Conservation (phyloP, 306 rosid genomes). For the Lathyrus sativus region DNA sequence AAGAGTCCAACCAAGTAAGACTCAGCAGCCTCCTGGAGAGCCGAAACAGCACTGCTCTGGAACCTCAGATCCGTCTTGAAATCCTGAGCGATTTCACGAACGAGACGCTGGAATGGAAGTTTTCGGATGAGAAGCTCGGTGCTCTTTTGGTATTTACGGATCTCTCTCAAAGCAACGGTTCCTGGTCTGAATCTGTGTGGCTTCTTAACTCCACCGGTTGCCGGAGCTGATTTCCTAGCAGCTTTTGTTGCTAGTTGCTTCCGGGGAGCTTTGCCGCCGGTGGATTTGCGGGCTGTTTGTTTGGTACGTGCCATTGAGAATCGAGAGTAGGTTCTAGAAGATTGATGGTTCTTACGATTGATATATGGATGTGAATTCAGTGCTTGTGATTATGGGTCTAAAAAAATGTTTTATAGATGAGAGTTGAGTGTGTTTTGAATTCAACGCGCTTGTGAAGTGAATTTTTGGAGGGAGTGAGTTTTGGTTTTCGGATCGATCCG, state of each 20-base stretch:
- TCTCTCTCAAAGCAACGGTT: conserved; percentile 50
- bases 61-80: conserved; percentile 50
- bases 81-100: conserved; percentile 52
- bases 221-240: conserved; percentile 48
- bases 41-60: conserved; percentile 50
- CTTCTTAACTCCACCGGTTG: conserved; percentile 52
- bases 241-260: conserved; percentile 51
- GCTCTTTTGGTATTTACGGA: conserved; percentile 53
- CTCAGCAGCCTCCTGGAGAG: conserved; percentile 43
- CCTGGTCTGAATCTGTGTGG: conserved; percentile 51
- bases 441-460: not conserved
- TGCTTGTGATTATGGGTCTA: fast-evolving
- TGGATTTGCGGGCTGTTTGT: conserved; percentile 51
- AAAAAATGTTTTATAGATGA: not conserved
- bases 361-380: too few relatives aligned
- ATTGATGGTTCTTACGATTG: not conserved
- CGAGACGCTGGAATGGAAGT: conserved; percentile 49
- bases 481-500: conserved; percentile 15
- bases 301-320: conserved; percentile 42
- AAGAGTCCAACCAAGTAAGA: conserved; percentile 46
- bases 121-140: conserved; percentile 43
- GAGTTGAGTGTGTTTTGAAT: not conserved
- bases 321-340: not conserved
- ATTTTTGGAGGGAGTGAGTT: conserved; percentile 24
- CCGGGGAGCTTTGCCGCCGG: conserved; percentile 51